phyloP scores from a whole-genome alignment of 805 yeast genomes.

The Hyphopichia homilentoma region DNA sequence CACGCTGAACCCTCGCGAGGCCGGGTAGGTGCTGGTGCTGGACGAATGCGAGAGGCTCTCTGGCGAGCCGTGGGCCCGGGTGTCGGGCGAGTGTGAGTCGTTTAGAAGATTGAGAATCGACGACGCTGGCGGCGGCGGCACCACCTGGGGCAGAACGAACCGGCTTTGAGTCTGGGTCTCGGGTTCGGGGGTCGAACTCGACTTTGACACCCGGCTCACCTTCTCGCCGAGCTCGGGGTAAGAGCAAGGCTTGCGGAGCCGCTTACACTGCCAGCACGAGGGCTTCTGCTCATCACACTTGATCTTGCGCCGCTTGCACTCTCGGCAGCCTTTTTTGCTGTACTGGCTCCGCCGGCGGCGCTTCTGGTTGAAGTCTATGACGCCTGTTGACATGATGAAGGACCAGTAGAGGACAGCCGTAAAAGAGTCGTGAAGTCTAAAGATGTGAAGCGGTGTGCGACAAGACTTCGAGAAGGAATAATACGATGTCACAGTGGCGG shows the following conservation, averaged over 20 bases:
- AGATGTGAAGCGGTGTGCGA: too few species aligned
- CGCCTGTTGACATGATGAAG: constrained; percentile 2
- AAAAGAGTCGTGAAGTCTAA: too few species aligned
- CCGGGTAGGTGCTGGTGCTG: constrained; percentile 2
- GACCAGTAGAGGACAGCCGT: too few species aligned
- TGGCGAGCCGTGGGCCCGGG: not conserved
- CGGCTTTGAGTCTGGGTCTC: constrained; percentile 1
- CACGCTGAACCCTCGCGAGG: not conserved
- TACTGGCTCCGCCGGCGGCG: constrained; percentile 12
- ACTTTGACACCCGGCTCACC: constrained; percentile 18
- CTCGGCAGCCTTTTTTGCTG: constrained; percentile 37
- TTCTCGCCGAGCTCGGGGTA: constrained; percentile 26
- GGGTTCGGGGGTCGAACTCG: constrained; percentile 1
- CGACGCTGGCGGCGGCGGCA: constrained; percentile 5
- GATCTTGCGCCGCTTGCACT: constrained; percentile 41
- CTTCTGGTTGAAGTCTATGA: constrained; percentile 3
- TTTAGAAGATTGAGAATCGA: constrained; percentile 8
- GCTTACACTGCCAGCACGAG: constrained; percentile 32
- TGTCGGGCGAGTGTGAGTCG: constrained; percentile 3
- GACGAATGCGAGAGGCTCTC: constrained; percentile 4
- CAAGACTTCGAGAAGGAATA: too few species aligned
- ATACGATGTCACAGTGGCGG: too few species aligned
- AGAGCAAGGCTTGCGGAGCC: constrained; percentile 24
- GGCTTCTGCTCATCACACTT: constrained; percentile 37
- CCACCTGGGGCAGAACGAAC: too few species aligned